These are phyloP conservation scores for Berkeleyomyces rouxiae DNA, from an alignment of 2,329 filamentous ascomycete species.

Conservation along the genomic window DNA sequence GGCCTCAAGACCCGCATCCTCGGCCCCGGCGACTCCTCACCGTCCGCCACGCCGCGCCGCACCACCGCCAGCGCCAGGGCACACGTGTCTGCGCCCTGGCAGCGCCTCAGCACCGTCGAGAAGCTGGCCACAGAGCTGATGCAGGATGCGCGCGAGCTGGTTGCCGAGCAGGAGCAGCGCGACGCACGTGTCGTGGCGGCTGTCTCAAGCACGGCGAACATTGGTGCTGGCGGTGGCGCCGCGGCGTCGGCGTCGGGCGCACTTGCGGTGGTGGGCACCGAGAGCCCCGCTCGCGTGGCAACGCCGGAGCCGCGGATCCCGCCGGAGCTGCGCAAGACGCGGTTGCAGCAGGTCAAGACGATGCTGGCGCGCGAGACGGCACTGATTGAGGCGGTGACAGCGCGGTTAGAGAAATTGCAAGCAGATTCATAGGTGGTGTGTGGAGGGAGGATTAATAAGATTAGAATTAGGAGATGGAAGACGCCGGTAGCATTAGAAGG, in stretches of 20 bases:
- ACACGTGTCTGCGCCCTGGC: conserved; percentile 33
- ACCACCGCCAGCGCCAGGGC: conserved; percentile 17
- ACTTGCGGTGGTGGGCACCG: not conserved
- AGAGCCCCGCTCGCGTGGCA: conserved; percentile 17
- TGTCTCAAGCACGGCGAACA: conserved; percentile 2
- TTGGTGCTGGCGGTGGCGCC: conserved; percentile 13
- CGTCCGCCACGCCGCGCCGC: conserved; percentile 18
- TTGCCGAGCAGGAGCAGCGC: conserved; percentile 14
- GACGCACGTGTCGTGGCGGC: conserved; percentile 7
- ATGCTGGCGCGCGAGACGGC: conserved; percentile 50
- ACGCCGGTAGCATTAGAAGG: not conserved
- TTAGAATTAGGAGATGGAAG: not conserved
- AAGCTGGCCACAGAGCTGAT: conserved; percentile 35
- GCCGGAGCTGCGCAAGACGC: conserved; percentile 42
- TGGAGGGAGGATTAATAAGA: not conserved
- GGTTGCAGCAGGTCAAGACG: conserved; percentile 45
- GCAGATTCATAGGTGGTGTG: conserved; percentile 12
- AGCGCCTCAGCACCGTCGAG: conserved; percentile 41
- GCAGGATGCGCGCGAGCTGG: conserved; percentile 32
- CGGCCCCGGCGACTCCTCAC: conserved; percentile 18
- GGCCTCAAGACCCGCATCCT: conserved; percentile 37
- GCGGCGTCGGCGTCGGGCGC: conserved; percentile 15
- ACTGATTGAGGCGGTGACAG: conserved; percentile 49
- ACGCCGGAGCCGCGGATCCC: conserved; percentile 36
- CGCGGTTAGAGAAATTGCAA: conserved; percentile 41